Base-by-base conservation (phyloP, 164 flowering plant genomes). In the Nelumbo lutea region DNA sequence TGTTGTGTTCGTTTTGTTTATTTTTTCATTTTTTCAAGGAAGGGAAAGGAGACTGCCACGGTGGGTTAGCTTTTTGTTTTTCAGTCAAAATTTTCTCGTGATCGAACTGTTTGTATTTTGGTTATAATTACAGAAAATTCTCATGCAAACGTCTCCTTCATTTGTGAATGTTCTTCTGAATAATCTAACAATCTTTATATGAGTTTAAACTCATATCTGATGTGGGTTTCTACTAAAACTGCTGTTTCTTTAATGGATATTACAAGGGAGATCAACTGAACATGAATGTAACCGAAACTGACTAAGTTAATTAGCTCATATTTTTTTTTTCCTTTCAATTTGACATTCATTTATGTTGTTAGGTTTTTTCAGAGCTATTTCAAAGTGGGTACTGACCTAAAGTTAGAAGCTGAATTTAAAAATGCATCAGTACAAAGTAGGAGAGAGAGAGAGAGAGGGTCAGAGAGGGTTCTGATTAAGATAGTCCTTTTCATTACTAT, bases 1-100 rank as follows among this genome's bases (percentile, higher is more conserved):
- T 61, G 47, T 60, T 67, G 65, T 48, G 73, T 75, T 70, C 55
- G 62, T 51, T 66, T 65, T 71, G 62, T 72, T 27, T 67, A 69
- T 76, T 65, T 67, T 75, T 69, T 79, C 64, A 72, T 74, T 27
- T 66, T 69, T 77, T 64, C 58, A 67, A 80, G 42, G 68, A 71
- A 64, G 68, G 57, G 3, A 52, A 47, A 67, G 65, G n/a, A 51
- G 43, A 27, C n/a, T 60, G 38, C 56, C 43, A 67, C 51, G 7
- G 59, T 63, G 52, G 13, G 38, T 27, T 61, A 47, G 42, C 3
- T 11, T 42, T 68, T 73, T 48, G 39, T 43, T 53, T 7, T 51
- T 53, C 57, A 10, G 14, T 11, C n/a, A 53, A 27, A 27, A 27
- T 27, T 27, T 53, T 11, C 57, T 53, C 14, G 14, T 53, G 57